Conservation (phyloP, 495 filamentous ascomycete species). For the Podospora bellae-mahoneyi region DNA sequence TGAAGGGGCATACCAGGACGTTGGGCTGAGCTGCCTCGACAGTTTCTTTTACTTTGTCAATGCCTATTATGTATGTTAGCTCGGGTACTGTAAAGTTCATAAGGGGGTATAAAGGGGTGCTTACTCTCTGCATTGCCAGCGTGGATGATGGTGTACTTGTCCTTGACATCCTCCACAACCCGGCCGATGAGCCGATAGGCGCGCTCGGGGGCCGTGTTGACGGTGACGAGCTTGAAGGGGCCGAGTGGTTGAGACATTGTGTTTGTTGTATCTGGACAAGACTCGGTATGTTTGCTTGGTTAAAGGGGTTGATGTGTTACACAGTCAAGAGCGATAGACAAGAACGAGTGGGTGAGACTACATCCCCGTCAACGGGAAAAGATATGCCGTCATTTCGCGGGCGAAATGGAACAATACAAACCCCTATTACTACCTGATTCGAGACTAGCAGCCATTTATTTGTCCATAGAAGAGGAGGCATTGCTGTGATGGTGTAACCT, state of each 20-base stretch:
- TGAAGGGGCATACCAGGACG: slow-evolving; percentile 34
- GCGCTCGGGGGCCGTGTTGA: slow-evolving; percentile 66
- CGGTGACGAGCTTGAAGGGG: slow-evolving; percentile 61
- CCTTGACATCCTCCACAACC: slow-evolving; percentile 55
- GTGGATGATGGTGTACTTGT: slow-evolving; percentile 58
- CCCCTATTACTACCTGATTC: background rate
- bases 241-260: slow-evolving; percentile 34
- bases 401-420: slow-evolving; percentile 1
- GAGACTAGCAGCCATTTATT: background rate
- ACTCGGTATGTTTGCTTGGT: background rate
- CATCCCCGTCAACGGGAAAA: background rate
- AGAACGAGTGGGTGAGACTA: background rate
- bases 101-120: slow-evolving; percentile 14
- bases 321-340: background rate
- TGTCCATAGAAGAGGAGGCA: background rate
- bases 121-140: slow-evolving; percentile 56
- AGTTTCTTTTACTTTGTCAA: slow-evolving; percentile 28
- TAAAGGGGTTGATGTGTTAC: background rate
- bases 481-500: background rate
- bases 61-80: slow-evolving; percentile 17
- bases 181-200: slow-evolving; percentile 60
- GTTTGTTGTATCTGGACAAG: background rate
- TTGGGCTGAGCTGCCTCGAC: slow-evolving; percentile 28
- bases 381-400: slow-evolving; percentile 7
- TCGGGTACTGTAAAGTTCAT: background rate